Conservation (phyloP, 305 asterid species). For the Fraxinus dipetala region DNA sequence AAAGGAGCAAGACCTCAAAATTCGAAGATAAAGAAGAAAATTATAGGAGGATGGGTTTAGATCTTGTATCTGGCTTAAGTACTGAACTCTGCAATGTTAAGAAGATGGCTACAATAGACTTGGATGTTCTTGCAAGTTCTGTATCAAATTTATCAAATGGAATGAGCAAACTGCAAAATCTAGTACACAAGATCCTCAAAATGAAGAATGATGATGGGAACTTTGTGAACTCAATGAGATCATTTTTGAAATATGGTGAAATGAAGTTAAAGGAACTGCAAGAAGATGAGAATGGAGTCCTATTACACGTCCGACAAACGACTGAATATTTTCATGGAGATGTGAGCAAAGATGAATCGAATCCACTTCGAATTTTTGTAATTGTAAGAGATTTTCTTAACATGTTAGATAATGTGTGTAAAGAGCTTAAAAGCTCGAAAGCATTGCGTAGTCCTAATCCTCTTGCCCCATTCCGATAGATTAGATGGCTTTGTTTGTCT, state of each 20-base stretch:
- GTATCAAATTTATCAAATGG: constrained; percentile 60
- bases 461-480: constrained; percentile 60
- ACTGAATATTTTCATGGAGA: constrained; percentile 91
- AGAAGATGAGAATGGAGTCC: constrained; percentile 66
- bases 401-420: constrained; percentile 80
- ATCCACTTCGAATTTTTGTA: constrained; percentile 71
- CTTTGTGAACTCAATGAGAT: constrained; percentile 58
- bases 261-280: constrained; percentile 54
- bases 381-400: constrained; percentile 85
- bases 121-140: constrained; percentile 73
- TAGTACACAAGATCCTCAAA: constrained; percentile 42
- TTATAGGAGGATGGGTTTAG: constrained; percentile 78
- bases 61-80: constrained; percentile 69
- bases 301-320: constrained; percentile 61
- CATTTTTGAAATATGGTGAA: constrained; percentile 57
- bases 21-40: constrained; percentile 61
- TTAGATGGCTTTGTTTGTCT: constrained; percentile 27
- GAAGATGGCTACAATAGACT: constrained; percentile 82
- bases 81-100: constrained; percentile 81
- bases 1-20: constrained; percentile 32
- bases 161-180: constrained; percentile 36
- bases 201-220: constrained; percentile 43
- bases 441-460: constrained; percentile 50
- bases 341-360: constrained; percentile 74
- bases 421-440: constrained; percentile 66